Evolutionary conservation across 2,329 filamentous ascomycete species (phyloP), one percentile per base, ranked within the genome.

Genomic region (Biscogniauxia sp.): DNA sequence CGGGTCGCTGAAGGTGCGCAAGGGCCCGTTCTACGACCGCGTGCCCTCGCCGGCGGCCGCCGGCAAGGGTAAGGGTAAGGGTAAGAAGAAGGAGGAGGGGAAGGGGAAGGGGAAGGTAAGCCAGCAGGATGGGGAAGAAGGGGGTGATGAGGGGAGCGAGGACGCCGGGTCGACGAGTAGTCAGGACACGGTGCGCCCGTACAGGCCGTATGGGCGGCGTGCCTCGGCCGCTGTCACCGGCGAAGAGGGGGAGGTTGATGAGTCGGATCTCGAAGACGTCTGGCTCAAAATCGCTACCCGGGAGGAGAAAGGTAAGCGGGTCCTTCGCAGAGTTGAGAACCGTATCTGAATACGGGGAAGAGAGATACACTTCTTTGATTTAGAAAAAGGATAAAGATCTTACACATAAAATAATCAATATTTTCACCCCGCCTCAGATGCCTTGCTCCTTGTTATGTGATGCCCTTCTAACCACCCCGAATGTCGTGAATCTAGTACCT

Each of bases 281-380:
- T 70, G 69, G 69, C 55, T 66, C 13, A 45, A 50, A 45, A 41
- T 68, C 26, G 63, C 66, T 20, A 64, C 64, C 19, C 58, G 60
- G 26, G 9, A 57, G 20, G 52, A 45, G 7, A 50, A 61, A 58
- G 61, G 58, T 52, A 55, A 54, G 51, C 28, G 1, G 2, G 37
- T 26, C 32, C 15, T 52, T 19, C 52, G 52, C 37, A 64, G 57
- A 50, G 54, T 56, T 23, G 53, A 59, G 28, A 28, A 52, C 9
- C 37, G n/a, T 45, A 45, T 45, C 11, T 45, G 37, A 45, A 9
- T 32, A 32, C 2, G 28, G 37, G 17, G 4, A 2, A 45, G 2
- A 45, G 37, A 45, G 2, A n/a, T 11, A 5, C 7, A 3, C 37
- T 17, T n/a, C 11, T 13, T 45, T 17, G 37, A 45, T n/a, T 45